Evolutionary conservation across 2,329 filamentous ascomycete genomes (phyloP).

Genomic region (Fusarium xylarioides): DNA sequence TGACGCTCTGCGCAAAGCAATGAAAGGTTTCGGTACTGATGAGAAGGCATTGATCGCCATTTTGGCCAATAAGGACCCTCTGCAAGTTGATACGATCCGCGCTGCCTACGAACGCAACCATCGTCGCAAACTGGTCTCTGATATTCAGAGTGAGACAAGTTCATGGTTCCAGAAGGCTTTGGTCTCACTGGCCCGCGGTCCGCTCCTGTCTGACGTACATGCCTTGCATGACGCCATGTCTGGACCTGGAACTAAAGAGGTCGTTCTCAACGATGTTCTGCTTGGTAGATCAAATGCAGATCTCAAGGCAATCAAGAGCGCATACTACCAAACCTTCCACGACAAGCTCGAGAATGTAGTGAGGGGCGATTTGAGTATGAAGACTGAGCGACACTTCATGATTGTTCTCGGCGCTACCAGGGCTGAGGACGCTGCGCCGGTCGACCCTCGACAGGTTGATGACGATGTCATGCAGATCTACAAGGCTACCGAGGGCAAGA

Average conservation of each 20-base stretch:
- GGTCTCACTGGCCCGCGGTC: constrained; percentile 79
- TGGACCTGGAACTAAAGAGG: constrained; percentile 87
- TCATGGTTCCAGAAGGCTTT: constrained; percentile 80
- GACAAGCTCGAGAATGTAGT: constrained; percentile 76
- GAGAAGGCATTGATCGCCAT: constrained; percentile 78
- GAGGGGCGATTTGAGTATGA: constrained; percentile 81
- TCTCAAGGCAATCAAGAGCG: constrained; percentile 82
- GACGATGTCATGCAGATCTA: constrained; percentile 81
- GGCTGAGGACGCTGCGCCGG: constrained; percentile 79
- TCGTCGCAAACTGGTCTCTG: constrained; percentile 74
- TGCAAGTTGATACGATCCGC: constrained; percentile 77
- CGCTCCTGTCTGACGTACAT: constrained; percentile 78
- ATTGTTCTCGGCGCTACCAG: constrained; percentile 80
- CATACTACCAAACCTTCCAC: constrained; percentile 75
- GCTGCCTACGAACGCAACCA: constrained; percentile 71
- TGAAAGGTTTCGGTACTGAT: constrained; percentile 94
- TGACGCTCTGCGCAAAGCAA: constrained; percentile 77
- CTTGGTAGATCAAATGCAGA: constrained; percentile 88
- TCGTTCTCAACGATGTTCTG: constrained; percentile 84
- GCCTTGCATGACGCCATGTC: constrained; percentile 76
- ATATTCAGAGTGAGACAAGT: constrained; percentile 80
- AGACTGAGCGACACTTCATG: constrained; percentile 86
- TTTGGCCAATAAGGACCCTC: constrained; percentile 77
- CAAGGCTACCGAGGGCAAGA: constrained; percentile 76
- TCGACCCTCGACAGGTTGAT: constrained; percentile 78